Base-by-base conservation (phyloP, 192 early-diverging fungal species). In the Glomus cerebriforme region DNA sequence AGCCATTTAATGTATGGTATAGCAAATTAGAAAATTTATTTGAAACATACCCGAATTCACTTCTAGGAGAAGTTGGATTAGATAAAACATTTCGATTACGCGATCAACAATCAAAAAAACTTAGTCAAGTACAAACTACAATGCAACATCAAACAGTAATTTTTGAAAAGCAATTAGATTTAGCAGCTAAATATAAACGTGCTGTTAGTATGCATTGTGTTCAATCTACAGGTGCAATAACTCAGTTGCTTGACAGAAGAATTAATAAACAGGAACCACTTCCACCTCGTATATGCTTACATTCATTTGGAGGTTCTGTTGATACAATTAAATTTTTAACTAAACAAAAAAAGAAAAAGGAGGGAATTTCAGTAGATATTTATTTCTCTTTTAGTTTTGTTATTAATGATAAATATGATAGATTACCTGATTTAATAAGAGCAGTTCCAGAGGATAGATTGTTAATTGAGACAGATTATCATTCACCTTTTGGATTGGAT, bases 391-490 rank as follows among this genome's bases (percentile, higher is more conserved):
- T 96, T 85, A 95, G 94, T 9, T 78, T 85, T 34, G 81, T 88
- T 67, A 93, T 98, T 80, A 96, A 96, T 73, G 90, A 87, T 27
- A 86, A 94, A 58, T 69, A 87, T 24, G 78, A 82, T 39, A 90
- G 91, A 67, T 66, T 90, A 69, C 81, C 77, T 24, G 86, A 93
- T 76, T 86, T 92, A 39, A 93, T 98, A 43, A 70, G 78, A 58
- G 87, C 84, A 4, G 92, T 94, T 2, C 95, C 95, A 8, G 92
- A 93, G 66, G 88, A 94, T 75, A 83, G 90, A 43, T 81, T 98
- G 10, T 82, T 98, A 78, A 85, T 96, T 12, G 96, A 98, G 82
- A 92, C 92, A 2, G 96, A 98, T 81, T 84, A 92, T 43, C 86
- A 95, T 81, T 84, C 88, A 26, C 85, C 87, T 19, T 47, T 58